These are phyloP conservation scores for Neofusicoccum ribis DNA, from an alignment of 2,329 filamentous ascomycete species.

Conservation along the genomic window DNA sequence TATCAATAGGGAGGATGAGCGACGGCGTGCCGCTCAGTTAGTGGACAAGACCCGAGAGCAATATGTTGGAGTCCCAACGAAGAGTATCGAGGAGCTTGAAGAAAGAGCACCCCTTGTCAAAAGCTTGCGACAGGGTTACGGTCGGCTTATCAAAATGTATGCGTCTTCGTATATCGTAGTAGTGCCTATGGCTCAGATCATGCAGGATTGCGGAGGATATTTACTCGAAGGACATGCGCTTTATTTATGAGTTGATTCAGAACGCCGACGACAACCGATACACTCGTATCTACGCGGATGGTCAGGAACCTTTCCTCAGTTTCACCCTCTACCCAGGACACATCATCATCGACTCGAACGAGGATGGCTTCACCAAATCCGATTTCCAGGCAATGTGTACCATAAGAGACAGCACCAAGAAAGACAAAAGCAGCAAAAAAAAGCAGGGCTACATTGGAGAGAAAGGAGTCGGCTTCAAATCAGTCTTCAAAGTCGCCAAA, in stretches of 20 bases:
- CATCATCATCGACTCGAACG: constrained; percentile 48
- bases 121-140: too few relatives aligned
- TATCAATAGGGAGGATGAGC: too few relatives aligned
- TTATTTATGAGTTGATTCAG: constrained; percentile 39
- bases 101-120: too few relatives aligned
- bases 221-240: constrained; percentile 29
- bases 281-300: background rate
- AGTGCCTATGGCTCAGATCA: background rate
- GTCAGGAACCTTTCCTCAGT: constrained; percentile 24
- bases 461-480: constrained; percentile 42
- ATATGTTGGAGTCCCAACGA: too few relatives aligned
- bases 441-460: constrained; percentile 34
- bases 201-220: constrained; percentile 27
- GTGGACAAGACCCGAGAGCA: too few relatives aligned
- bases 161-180: too few relatives aligned
- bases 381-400: constrained; percentile 42
- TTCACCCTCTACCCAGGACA: constrained; percentile 26
- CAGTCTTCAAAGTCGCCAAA: constrained; percentile 34
- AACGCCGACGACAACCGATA: constrained; percentile 47
- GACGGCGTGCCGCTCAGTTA: too few relatives aligned
- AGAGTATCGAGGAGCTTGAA: too few relatives aligned
- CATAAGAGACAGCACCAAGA: constrained; percentile 40
- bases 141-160: background rate
- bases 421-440: background rate
- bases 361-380: constrained; percentile 42